These are phyloP conservation scores for Schizosaccharomyces osmophilus DNA, from an alignment of 805 yeast genomes.

Conservation along the genomic window DNA sequence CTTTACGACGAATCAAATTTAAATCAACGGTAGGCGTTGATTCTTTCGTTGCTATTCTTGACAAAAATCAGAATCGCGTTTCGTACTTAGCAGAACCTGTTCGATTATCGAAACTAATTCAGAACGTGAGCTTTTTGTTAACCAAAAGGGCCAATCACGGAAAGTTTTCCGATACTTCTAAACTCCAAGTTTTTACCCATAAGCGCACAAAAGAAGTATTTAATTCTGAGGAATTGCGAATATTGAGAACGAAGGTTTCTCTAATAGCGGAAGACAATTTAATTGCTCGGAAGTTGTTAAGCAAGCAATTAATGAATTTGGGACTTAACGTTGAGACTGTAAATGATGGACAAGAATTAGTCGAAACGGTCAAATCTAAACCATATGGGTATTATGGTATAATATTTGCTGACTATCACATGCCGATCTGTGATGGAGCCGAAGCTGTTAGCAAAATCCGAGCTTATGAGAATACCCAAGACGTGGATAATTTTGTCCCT, in stretches of 20 bases:
- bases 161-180: neutral
- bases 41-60: neutral
- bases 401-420: slow-evolving; percentile 2
- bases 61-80: neutral
- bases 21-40: neutral
- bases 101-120: neutral
- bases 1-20: neutral
- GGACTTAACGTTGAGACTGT: neutral
- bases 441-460: slow-evolving; percentile 1
- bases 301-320: neutral
- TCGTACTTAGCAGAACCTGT: neutral
- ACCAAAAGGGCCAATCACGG: neutral
- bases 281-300: slow-evolving; percentile 1
- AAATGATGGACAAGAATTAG: neutral
- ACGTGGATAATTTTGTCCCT: neutral
- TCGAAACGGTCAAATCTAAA: neutral
- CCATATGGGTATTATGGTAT: neutral
- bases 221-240: neutral
- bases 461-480: neutral
- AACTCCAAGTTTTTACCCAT: neutral
- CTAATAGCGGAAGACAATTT: slow-evolving; percentile 1
- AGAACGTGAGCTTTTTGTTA: neutral
- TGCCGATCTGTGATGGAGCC: slow-evolving; percentile 3
- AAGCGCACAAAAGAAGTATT: neutral
- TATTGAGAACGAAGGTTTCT: neutral